Percentiles rank a stretch among this genome's conserved stretches.
phyloP scores from a whole-genome alignment of 169 alveolate species.

The Plasmodium gonderi region DNA sequence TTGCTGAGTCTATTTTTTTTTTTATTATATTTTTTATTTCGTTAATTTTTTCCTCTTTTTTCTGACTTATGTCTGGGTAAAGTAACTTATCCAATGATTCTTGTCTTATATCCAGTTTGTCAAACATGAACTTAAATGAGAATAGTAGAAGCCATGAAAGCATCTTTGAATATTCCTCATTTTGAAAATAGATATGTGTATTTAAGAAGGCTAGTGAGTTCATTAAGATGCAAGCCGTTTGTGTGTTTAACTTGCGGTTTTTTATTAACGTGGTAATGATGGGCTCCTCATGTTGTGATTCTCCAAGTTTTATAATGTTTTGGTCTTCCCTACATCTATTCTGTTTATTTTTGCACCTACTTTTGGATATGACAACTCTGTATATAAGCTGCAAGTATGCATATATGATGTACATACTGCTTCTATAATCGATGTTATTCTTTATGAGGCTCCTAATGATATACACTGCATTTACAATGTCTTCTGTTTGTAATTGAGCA shows the following conservation, averaged over 20 bases:
- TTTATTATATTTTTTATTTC: neutral
- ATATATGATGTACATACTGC: constrained; percentile 1
- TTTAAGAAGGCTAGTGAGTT: constrained; percentile 22
- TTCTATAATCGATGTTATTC: constrained; percentile 7
- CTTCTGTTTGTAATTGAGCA: constrained; percentile 8
- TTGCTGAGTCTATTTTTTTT: constrained; percentile 56
- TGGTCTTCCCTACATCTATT: neutral
- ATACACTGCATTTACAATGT: constrained; percentile 40
- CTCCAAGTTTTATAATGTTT: constrained; percentile 30
- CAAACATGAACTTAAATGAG: constrained; percentile 2
- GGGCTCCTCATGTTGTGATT: neutral
- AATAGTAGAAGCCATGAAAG: constrained; percentile 7
- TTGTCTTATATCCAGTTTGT: neutral
- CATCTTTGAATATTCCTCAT: neutral
- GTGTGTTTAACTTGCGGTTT: constrained; percentile 29
- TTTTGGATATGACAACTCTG: neutral
- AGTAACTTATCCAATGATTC: neutral
- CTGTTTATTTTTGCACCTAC: neutral
- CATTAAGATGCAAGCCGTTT: constrained; percentile 34
- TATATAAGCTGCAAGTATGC: constrained; percentile 4
- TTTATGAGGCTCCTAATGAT: constrained; percentile 51
- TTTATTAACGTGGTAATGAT: neutral
- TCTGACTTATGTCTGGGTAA: neutral
- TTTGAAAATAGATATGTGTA: constrained; percentile 21
- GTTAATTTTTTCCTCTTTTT: neutral